Conservation (phyloP, 768 basidiomycete species). For the Boletellus emodensis region DNA sequence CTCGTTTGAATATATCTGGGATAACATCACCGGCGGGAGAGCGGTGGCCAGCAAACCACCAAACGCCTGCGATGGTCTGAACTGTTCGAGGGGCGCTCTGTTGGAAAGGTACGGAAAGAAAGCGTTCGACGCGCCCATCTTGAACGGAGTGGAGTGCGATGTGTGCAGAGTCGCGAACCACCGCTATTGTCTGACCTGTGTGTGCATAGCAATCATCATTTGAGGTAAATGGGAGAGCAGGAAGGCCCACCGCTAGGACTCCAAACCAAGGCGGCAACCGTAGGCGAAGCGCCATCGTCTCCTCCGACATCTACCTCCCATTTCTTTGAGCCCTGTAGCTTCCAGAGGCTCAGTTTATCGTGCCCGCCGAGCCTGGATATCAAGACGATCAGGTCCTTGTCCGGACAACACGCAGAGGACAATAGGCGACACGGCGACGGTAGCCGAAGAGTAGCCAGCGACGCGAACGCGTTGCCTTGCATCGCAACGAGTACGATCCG, state of each 20-base stretch:
- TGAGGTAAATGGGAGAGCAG: not conserved
- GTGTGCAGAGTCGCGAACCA: constrained; percentile 64
- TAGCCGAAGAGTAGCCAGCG: constrained; percentile 54
- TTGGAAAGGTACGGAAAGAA: constrained; percentile 36
- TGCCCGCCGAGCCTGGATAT: constrained; percentile 63
- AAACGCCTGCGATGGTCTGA: constrained; percentile 47
- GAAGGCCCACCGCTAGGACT: constrained; percentile 68
- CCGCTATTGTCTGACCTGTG: constrained; percentile 65
- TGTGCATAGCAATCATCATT: constrained; percentile 3
- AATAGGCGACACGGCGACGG: constrained; percentile 57
- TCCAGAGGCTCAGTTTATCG: constrained; percentile 76
- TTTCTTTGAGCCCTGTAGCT: constrained; percentile 70
- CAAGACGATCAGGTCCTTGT: constrained; percentile 74
- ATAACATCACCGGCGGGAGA: constrained; percentile 39
- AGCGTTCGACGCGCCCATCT: constrained; percentile 58
- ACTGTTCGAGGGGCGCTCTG: constrained; percentile 11
- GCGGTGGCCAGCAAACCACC: constrained; percentile 67
- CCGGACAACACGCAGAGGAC: constrained; percentile 71
- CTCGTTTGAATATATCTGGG: constrained; percentile 74
- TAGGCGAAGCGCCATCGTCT: constrained; percentile 39
- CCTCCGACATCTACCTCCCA: constrained; percentile 76
- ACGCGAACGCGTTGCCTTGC: constrained; percentile 46
- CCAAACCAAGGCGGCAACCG: constrained; percentile 66
- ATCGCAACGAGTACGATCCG: constrained; percentile 21
- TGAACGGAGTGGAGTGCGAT: constrained; percentile 75